These are phyloP conservation scores for Schwanniomyces sp. DNA, from an alignment of 805 yeast genomes.

Conservation along the genomic window DNA sequence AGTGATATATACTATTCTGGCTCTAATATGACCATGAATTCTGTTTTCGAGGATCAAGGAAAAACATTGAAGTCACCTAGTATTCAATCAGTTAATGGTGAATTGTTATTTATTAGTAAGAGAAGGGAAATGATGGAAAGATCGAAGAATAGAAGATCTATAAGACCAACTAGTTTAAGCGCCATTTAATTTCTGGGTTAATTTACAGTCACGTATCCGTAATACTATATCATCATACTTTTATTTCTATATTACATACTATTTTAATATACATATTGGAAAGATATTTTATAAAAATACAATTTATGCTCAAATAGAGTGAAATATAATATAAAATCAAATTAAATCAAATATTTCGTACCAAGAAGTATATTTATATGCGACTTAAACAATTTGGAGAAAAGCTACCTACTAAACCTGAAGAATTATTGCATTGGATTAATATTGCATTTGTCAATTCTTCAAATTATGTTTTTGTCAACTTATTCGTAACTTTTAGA, in stretches of 20 bases:
- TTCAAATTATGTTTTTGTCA: too few relatives aligned
- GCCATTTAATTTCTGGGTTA: background rate
- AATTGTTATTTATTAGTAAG: slow-evolving; percentile 53
- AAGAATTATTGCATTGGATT: too few relatives aligned
- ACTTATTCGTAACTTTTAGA: too few relatives aligned
- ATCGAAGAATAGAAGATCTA: background rate
- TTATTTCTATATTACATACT: background rate
- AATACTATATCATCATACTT: background rate
- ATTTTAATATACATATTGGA: background rate
- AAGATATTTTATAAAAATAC: background rate
- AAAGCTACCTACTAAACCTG: too few relatives aligned
- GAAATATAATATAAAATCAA: too few relatives aligned
- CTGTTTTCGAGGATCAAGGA: slow-evolving; percentile 12
- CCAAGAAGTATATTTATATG: too few relatives aligned
- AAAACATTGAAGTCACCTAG: background rate
- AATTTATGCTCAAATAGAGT: too few relatives aligned
- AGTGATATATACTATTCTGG: slow-evolving; percentile 50
- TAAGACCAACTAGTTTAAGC: background rate
- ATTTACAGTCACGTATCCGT: background rate
- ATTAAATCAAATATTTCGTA: too few relatives aligned
- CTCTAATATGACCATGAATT: slow-evolving; percentile 29
- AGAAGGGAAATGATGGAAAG: slow-evolving; percentile 31
- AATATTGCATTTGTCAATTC: too few relatives aligned
- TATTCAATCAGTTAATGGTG: slow-evolving; percentile 31
- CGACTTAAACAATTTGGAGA: too few relatives aligned